phyloP scores from a whole-genome alignment of 2,329 filamentous ascomycete genomes.

The Penicillium sp. region DNA sequence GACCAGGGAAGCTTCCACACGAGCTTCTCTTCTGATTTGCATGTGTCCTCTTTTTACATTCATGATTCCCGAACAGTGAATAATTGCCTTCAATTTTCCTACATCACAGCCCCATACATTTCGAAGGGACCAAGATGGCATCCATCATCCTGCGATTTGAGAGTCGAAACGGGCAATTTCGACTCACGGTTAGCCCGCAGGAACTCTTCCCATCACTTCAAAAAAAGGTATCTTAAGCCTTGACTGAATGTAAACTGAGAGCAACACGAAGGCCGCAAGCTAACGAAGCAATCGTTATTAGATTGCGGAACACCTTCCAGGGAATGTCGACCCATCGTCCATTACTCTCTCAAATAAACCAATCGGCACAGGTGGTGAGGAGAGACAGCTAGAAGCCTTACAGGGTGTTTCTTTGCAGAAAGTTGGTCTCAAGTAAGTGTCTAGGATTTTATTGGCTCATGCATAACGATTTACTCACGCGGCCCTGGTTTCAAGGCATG shows the following conservation, averaged over 20 bases:
- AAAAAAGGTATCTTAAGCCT: constrained; percentile 38
- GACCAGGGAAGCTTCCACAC: constrained; percentile 18
- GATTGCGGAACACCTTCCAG: constrained; percentile 61
- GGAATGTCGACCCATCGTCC: constrained; percentile 54
- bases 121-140: constrained; percentile 31
- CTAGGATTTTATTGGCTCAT: neutral
- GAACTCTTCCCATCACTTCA: constrained; percentile 67
- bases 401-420: constrained; percentile 56
- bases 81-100: neutral
- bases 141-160: constrained; percentile 81
- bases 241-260: neutral
- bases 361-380: constrained; percentile 55
- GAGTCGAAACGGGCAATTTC: constrained; percentile 89
- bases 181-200: constrained; percentile 72
- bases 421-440: constrained; percentile 56
- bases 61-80: neutral
- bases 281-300: constrained; percentile 27
- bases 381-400: constrained; percentile 53
- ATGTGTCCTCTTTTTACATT: neutral
- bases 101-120: neutral
- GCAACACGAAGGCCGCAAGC: neutral
- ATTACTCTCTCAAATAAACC: constrained; percentile 61
- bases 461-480: constrained; percentile 12
- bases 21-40: constrained; percentile 7
- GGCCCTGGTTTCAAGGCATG: constrained; percentile 62